Evolutionary conservation across 2,329 filamentous ascomycete species (phyloP).

Genomic region (Cordyceps cateniannulata): DNA sequence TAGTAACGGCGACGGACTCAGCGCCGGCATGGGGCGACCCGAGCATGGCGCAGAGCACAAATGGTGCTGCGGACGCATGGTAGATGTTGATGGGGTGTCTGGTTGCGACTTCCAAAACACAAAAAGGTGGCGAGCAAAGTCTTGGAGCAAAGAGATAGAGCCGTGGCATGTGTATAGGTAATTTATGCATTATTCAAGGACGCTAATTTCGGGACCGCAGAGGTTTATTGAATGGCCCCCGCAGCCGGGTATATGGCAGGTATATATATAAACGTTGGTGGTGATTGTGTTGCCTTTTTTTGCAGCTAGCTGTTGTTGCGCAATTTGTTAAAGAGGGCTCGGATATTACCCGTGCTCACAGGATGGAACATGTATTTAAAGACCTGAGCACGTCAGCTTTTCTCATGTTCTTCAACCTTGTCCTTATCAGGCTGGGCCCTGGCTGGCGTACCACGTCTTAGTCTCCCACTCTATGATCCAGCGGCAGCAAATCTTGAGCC

Average conservation of each 20-base stretch:
- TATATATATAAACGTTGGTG: neutral
- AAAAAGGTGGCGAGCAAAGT: neutral
- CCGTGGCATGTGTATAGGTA: neutral
- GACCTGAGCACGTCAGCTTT: conserved; percentile 2
- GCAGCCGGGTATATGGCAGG: neutral
- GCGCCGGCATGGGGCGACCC: conserved; percentile 25
- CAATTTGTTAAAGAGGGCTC: neutral
- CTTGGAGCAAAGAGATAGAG: neutral
- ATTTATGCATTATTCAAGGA: neutral
- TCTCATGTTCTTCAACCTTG: neutral
- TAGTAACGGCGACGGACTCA: neutral
- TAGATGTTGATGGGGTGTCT: neutral
- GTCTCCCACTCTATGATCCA: conserved; percentile 73
- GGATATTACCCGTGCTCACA: neutral
- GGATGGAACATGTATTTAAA: neutral
- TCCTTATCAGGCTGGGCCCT: neutral
- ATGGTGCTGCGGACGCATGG: conserved; percentile 20
- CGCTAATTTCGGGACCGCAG: neutral
- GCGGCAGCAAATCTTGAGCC: conserved; percentile 72
- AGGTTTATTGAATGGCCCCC: neutral
- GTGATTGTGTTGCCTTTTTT: neutral
- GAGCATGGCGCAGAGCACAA: conserved; percentile 25
- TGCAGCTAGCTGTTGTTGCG: neutral
- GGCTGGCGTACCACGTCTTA: conserved; percentile 58
- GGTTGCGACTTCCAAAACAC: too few relatives aligned